Evolutionary conservation across 768 basidiomycete genomes (phyloP).

Genomic region (Chalciporus chontae): DNA sequence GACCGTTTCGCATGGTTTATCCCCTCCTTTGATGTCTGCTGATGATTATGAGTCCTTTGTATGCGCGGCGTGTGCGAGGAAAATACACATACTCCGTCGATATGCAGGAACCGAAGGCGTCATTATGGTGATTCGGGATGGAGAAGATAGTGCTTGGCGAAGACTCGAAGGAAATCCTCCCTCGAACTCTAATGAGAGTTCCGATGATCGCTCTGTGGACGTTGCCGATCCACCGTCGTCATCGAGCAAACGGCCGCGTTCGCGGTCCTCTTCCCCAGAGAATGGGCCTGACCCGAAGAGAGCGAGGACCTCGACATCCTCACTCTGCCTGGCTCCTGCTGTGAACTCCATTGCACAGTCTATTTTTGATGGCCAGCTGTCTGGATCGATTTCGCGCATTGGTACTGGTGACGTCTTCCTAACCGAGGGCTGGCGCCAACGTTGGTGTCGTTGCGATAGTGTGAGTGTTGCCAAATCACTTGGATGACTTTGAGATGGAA

Average conservation of each 20-base stretch:
- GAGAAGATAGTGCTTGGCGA: conserved; percentile 47
- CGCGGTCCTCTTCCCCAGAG: conserved; percentile 18
- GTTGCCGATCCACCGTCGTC: conserved; percentile 23
- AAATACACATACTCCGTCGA: conserved; percentile 48
- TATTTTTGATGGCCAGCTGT: conserved; percentile 32
- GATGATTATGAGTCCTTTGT: conserved; percentile 74
- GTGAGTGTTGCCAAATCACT: conserved; percentile 35
- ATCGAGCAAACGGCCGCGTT: conserved; percentile 45
- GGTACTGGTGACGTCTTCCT: conserved; percentile 76
- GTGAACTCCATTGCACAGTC: conserved; percentile 43
- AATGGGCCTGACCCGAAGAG: conserved; percentile 43
- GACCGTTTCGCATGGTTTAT: conserved; percentile 58
- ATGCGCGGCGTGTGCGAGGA: conserved; percentile 65
- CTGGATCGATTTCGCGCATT: conserved; percentile 28
- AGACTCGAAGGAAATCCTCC: conserved; percentile 36
- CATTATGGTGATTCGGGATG: conserved; percentile 63
- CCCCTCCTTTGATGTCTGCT: conserved; percentile 63
- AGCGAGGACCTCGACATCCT: conserved; percentile 35
- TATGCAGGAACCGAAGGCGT: conserved; percentile 68
- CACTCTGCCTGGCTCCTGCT: conserved; percentile 55
- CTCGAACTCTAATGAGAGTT: background rate
- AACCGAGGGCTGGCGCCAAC: conserved; percentile 64
- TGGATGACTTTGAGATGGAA: conserved; percentile 1
- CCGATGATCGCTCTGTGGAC: conserved; percentile 17
- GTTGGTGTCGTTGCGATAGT: conserved; percentile 73